Percentiles rank a stretch among this genome's conserved stretches.
These are phyloP conservation scores for Verticillium dahliae DNA, from an alignment of 2,329 filamentous ascomycete genomes.

Conservation along the genomic window DNA sequence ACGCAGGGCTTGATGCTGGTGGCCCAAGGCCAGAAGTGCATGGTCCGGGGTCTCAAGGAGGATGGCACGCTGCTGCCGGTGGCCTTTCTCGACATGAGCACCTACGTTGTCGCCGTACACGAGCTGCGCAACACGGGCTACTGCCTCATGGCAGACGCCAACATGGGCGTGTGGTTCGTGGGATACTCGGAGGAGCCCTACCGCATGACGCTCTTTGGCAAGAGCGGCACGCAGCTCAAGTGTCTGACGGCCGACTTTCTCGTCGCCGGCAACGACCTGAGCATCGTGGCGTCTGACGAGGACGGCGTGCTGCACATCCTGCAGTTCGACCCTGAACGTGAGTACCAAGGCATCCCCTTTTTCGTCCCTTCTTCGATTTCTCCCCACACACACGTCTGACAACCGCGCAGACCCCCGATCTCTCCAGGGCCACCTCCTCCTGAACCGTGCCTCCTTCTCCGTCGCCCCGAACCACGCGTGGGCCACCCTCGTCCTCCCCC, in stretches of 20 bases:
- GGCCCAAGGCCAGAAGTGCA: constrained; percentile 93
- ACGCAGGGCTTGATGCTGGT: constrained; percentile 83
- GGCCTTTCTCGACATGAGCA: constrained; percentile 96
- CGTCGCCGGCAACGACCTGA: constrained; percentile 76
- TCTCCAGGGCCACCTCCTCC: constrained; percentile 77
- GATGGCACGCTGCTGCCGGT: constrained; percentile 89
- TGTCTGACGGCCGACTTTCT: constrained; percentile 81
- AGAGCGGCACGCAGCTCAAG: constrained; percentile 72
- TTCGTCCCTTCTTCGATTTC: neutral
- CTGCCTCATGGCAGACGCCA: constrained; percentile 80
- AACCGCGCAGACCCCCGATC: constrained; percentile 72
- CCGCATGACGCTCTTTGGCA: constrained; percentile 87
- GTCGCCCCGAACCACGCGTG: constrained; percentile 72
- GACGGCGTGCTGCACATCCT: constrained; percentile 83
- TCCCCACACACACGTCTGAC: neutral
- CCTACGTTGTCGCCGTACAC: constrained; percentile 81
- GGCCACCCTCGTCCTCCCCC: constrained; percentile 68
- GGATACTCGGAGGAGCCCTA: constrained; percentile 97
- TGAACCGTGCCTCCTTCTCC: constrained; percentile 84
- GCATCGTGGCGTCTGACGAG: constrained; percentile 75
- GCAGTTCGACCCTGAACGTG: constrained; percentile 92
- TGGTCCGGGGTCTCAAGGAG: constrained; percentile 93
- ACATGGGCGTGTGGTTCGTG: constrained; percentile 93
- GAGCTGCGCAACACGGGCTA: constrained; percentile 78
- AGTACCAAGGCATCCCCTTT: constrained; percentile 24